These are phyloP conservation scores for Paramecium caudatum DNA, from an alignment of 73 alveolate species.

Conservation along the genomic window DNA sequence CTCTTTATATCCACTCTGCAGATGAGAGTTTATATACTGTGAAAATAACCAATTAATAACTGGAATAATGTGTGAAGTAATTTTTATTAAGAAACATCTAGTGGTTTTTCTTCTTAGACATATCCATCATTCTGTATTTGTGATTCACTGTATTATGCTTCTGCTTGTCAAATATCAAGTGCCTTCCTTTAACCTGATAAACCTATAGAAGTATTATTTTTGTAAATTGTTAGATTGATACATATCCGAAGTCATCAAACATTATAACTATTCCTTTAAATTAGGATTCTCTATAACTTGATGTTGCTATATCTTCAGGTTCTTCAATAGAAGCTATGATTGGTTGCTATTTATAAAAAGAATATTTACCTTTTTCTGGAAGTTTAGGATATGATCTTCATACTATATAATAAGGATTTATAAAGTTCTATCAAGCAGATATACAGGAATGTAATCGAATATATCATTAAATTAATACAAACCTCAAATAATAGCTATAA, in stretches of 20 bases:
- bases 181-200: not conserved
- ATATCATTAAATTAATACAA: no score
- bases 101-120: not conserved
- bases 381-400: not conserved
- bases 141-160: not conserved
- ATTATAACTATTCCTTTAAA: not conserved
- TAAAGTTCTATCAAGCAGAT: no score
- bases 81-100: not conserved
- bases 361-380: not conserved
- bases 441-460: no score
- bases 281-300: not conserved
- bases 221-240: not conserved
- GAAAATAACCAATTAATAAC: not conserved
- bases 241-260: not conserved
- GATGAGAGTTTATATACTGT: not conserved
- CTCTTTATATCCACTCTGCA: not conserved
- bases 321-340: not conserved
- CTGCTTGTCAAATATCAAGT: not conserved
- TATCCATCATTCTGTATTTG: slow-evolving; percentile 18
- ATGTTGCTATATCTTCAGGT: not conserved
- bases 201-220: not conserved
- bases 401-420: no score
- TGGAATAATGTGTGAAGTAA: not conserved
- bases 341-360: not conserved
- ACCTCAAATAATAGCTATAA: no score